Conservation (phyloP, 1,284 basidiomycete species). For the Ceratobasidium sp. region DNA sequence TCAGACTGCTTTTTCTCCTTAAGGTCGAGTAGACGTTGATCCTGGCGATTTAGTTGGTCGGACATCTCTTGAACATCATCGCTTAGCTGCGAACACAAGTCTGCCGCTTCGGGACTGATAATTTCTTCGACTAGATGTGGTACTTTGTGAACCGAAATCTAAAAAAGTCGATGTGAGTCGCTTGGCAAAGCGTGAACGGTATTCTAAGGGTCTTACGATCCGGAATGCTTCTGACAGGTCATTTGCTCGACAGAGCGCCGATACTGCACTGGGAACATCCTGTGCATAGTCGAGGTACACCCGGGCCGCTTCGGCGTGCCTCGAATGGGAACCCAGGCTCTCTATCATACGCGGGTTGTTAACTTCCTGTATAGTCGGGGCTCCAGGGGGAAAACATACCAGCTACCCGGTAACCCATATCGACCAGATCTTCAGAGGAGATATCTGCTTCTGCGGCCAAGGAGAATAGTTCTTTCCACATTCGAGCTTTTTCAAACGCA, state of each 20-base stretch:
- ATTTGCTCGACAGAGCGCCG: slow-evolving; percentile 82
- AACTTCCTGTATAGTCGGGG: neutral
- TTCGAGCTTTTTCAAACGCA: slow-evolving; percentile 85
- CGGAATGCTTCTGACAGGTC: slow-evolving; percentile 89
- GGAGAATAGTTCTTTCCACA: slow-evolving; percentile 93
- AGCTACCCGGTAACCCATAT: slow-evolving; percentile 79
- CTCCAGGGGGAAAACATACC: slow-evolving; percentile 63
- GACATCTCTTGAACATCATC: slow-evolving; percentile 91
- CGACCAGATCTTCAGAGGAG: slow-evolving; percentile 67
- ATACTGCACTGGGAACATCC: slow-evolving; percentile 84
- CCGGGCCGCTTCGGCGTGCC: slow-evolving; percentile 83
- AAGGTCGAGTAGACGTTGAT: slow-evolving; percentile 84
- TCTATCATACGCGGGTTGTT: slow-evolving; percentile 63
- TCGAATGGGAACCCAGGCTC: slow-evolving; percentile 83
- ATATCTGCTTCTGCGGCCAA: slow-evolving; percentile 69
- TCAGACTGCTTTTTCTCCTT: slow-evolving; percentile 80
- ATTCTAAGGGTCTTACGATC: slow-evolving; percentile 65
- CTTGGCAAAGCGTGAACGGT: neutral
- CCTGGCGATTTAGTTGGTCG: slow-evolving; percentile 90
- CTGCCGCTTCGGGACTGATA: slow-evolving; percentile 83
- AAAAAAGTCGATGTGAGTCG: neutral
- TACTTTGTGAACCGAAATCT: slow-evolving; percentile 63
- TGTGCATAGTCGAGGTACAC: slow-evolving; percentile 89
- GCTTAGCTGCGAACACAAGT: slow-evolving; percentile 77
- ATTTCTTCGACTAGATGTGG: slow-evolving; percentile 79